Base-by-base conservation (phyloP, 768 basidiomycete species). In the Hemileccinum impolitum region DNA sequence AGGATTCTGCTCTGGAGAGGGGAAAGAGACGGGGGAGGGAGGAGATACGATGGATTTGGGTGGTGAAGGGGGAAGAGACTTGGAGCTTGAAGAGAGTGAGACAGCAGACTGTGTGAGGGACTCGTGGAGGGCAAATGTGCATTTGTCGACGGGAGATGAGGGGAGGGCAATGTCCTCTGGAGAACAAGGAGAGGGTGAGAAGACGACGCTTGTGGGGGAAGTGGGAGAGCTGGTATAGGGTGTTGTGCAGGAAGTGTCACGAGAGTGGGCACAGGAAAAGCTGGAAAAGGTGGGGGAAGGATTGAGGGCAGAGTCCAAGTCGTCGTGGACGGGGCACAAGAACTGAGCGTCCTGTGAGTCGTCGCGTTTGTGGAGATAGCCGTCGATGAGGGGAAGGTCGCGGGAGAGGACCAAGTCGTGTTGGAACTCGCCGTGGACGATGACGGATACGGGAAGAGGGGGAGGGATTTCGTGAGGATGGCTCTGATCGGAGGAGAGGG, bases 401-500 rank as follows among this genome's bases (percentile, higher is more conserved):
- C 50, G 52, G n/a, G 50, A 51, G 0, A 61, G 53, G 8, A 65
- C 30, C 1, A 62, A 4, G 7, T 66, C 65, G 2, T 64, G 64
- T 0, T 68, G 67, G 9, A 43, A 47, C 8, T 66, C 65, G 8
- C 60, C 58, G 3, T 66, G 65, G 3, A 66, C 60, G 3, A 66
- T 56, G n/a, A 66, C 62, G 4, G 65, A 68, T 3, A 64, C 64
- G 28, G 64, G 66, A 0, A 61, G 46, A 0, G 66, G 66, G 0
- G 55, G 64, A 15, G 57, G 48, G 1, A 60, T 38, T 18, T 66
- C 65, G 32, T 57, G 62, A 0, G 66, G 57, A 2, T 57, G 56
- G 28, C 65, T 68, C 31, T 68, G 67, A 14, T 68, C 67, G 0
- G 65, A 66, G 3, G 66, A 66, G 51, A 66, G 60, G 9, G 66